phyloP scores from a whole-genome alignment of 352 stramenopile genomes.

The Globisporangium camurandrum region DNA sequence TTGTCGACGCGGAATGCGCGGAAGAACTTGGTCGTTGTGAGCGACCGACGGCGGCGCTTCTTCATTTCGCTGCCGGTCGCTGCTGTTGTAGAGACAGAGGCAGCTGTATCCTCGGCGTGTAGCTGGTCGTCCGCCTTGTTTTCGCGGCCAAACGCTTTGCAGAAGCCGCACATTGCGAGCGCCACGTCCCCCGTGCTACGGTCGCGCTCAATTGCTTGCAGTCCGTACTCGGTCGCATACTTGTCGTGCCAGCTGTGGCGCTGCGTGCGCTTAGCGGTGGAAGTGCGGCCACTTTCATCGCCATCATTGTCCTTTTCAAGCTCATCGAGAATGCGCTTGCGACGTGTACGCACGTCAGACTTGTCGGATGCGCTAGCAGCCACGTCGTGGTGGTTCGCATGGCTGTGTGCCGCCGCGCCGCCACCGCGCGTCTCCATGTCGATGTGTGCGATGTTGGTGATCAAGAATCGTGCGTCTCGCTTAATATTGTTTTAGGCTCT shows the following conservation, averaged over 20 bases:
- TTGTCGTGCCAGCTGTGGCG: conserved; percentile 77
- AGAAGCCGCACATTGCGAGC: conserved; percentile 79
- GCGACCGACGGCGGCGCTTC: conserved; percentile 63
- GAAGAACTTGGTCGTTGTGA: conserved; percentile 86
- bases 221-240: conserved; percentile 79
- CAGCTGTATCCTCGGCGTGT: conserved; percentile 29
- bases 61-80: conserved; percentile 32
- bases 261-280: conserved; percentile 30
- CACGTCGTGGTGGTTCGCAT: not conserved
- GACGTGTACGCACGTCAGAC: conserved; percentile 37
- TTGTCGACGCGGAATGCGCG: conserved; percentile 80
- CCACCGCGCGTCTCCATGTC: not conserved
- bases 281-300: not conserved
- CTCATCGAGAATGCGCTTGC: conserved; percentile 26
- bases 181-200: conserved; percentile 54
- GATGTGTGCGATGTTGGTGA: no score
- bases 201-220: conserved; percentile 65
- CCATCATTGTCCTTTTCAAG: not conserved
- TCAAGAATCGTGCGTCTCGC: no score
- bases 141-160: conserved; percentile 77
- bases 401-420: not conserved
- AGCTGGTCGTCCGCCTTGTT: conserved; percentile 67
- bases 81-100: no score
- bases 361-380: conserved; percentile 21
- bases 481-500: no score